Evolutionary conservation across 2,329 filamentous ascomycete genomes (phyloP).

Genomic region (Xylaria sp.): DNA sequence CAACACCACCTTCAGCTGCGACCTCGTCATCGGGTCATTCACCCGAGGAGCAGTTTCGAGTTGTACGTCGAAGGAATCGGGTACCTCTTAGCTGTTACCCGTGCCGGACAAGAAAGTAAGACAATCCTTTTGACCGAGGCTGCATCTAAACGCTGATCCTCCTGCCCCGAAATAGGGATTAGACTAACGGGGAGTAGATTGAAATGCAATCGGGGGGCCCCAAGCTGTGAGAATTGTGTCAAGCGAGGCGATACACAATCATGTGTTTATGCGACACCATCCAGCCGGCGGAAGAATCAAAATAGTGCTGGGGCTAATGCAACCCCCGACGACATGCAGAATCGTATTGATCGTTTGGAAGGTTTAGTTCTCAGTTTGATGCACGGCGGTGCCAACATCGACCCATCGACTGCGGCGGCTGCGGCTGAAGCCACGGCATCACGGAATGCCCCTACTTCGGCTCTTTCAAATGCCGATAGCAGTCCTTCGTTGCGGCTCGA

Average conservation of each 20-base stretch:
- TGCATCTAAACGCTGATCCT: slow-evolving; percentile 35
- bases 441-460: slow-evolving; percentile 42
- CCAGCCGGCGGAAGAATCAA: slow-evolving; percentile 77
- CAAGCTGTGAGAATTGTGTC: slow-evolving; percentile 88
- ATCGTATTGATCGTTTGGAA: slow-evolving; percentile 94
- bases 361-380: slow-evolving; percentile 91
- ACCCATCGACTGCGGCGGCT: slow-evolving; percentile 52
- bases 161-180: slow-evolving; percentile 32
- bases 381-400: slow-evolving; percentile 77
- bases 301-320: slow-evolving; percentile 62
- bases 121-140: slow-evolving; percentile 34
- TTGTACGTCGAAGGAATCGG: slow-evolving; percentile 91
- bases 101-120: slow-evolving; percentile 90
- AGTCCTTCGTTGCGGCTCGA: slow-evolving; percentile 61
- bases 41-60: slow-evolving; percentile 85
- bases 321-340: slow-evolving; percentile 95
- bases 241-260: slow-evolving; percentile 83
- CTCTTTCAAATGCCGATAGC: slow-evolving; percentile 56
- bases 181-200: slow-evolving; percentile 51
- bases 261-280: slow-evolving; percentile 84
- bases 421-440: slow-evolving; percentile 48
- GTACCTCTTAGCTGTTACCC: slow-evolving; percentile 92
- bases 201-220: slow-evolving; percentile 92
- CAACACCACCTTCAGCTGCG: slow-evolving; percentile 80
- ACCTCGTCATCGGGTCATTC: slow-evolving; percentile 81